A percentile compares a stretch with the other conserved stretches of the same genome.
Conservation (phyloP, 495 filamentous ascomycete genomes). For the Hypoxylon lienhwacheense region DNA sequence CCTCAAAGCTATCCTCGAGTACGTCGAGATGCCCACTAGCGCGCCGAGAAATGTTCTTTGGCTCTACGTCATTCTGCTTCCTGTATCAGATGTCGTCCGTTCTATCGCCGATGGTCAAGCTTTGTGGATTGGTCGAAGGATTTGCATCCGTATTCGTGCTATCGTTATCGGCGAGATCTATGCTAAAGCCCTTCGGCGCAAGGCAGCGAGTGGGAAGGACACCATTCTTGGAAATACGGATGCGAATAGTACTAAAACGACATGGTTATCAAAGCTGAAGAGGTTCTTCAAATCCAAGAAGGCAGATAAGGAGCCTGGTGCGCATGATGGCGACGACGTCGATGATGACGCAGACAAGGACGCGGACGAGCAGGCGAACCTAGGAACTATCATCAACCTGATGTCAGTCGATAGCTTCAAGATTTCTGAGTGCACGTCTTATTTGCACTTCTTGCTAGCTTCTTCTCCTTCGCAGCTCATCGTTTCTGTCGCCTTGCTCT, state of each 20-base stretch:
- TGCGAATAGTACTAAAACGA: constrained; percentile 42
- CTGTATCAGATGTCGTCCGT: constrained; percentile 73
- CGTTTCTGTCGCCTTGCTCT: constrained; percentile 72
- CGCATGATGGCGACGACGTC: constrained; percentile 34
- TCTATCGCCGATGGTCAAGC: constrained; percentile 82
- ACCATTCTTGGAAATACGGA: constrained; percentile 60
- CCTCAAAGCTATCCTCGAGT: constrained; percentile 86
- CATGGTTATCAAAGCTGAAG: constrained; percentile 53
- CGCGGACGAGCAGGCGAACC: constrained; percentile 74
- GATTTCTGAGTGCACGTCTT: constrained; percentile 88
- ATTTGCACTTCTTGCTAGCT: constrained; percentile 87
- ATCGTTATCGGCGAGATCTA: constrained; percentile 98
- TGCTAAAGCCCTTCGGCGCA: constrained; percentile 91
- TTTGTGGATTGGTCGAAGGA: constrained; percentile 90
- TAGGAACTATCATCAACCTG: constrained; percentile 96
- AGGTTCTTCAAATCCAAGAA: constrained; percentile 63
- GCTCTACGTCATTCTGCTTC: constrained; percentile 91
- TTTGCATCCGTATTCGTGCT: constrained; percentile 88
- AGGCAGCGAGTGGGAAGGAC: constrained; percentile 77
- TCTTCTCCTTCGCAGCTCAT: constrained; percentile 81
- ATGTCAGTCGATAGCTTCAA: constrained; percentile 99
- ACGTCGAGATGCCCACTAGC: constrained; percentile 78
- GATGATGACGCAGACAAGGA: constrained; percentile 43
- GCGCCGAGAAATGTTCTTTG: constrained; percentile 89
- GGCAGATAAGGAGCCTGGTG: constrained; percentile 46